Base-by-base conservation (phyloP, 768 basidiomycete genomes). In the Leucosporidium yakuticum region DNA sequence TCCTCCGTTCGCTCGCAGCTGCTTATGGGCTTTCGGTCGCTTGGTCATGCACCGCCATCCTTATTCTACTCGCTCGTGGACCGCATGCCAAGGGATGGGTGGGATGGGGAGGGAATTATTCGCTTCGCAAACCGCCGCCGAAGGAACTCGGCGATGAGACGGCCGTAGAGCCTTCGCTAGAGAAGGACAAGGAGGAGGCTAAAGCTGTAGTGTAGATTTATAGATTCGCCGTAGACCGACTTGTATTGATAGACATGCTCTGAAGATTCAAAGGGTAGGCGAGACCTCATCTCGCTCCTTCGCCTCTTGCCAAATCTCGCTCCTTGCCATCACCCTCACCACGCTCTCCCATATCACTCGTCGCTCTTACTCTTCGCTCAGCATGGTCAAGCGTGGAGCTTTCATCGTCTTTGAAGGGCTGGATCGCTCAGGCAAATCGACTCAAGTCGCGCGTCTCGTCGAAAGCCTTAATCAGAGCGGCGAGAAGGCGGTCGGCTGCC, bases 371-470 rank as follows among this genome's bases (percentile, higher is more conserved):
- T 44, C 39, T 44, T 44, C 39, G 39, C 39, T 44, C 39, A 44
- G 17, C 3, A 44, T 44, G 39, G 39, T 44, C 39, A 15, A 8
- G 39, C 83, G 88, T 21, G 90, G 90, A 0, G 83, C 88, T 11
- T 93, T 98, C 80, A 88, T 97, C 76, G 93, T 92, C 48, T 83
- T 97, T 60, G 94, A 97, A 79, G 96, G 95, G 20, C 85, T 98
- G n/a, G 95, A 98, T 77, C 83, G 89, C 69, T 92, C 90, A 0
- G 96, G 96, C 21, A 98, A 98, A 78, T 89, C 88, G 39, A 99
- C 93, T 0, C 95, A 97, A 76, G 86, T 87, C 0, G 80, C 83
- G 0, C 79, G 81, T 23, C 84, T 96, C 36, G 81, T 84, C 50
- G 77, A 82, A 0, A 82, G 82, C 55, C 81, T 94, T 55, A 79